Percentiles rank a stretch among this genome's conserved stretches.
Evolutionary conservation across 345 rosid genomes (phyloP).

Genomic region (Pseudoturritis turrita): DNA sequence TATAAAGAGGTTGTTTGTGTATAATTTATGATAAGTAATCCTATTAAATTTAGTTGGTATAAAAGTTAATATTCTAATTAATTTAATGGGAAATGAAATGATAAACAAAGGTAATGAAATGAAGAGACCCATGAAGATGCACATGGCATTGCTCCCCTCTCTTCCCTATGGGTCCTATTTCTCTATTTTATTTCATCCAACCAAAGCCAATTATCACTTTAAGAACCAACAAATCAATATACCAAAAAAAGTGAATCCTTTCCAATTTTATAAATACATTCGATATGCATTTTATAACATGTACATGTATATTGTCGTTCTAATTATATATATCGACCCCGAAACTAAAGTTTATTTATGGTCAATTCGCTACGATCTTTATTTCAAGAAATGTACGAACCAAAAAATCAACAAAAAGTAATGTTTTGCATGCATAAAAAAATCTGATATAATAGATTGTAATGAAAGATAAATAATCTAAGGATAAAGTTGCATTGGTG

Average conservation of each 20-base stretch:
- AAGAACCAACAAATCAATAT: conserved; percentile 23
- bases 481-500: not conserved
- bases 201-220: conserved; percentile 27
- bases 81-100: not conserved
- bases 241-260: not conserved
- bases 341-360: not conserved
- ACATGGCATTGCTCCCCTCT: conserved; percentile 55
- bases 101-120: conserved; percentile 34
- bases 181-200: conserved; percentile 20
- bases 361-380: not conserved
- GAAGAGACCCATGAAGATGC: conserved; percentile 56
- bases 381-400: not conserved
- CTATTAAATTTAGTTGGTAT: conserved; percentile 1
- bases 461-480: not conserved
- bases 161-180: conserved; percentile 23
- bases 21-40: not conserved
- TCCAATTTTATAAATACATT: not conserved
- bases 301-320: not conserved
- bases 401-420: not conserved
- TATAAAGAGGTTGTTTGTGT: not conserved
- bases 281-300: not conserved
- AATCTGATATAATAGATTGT: not conserved
- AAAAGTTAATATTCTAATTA: not conserved
- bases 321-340: not conserved
- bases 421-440: not conserved